Conservation (phyloP, 768 basidiomycete genomes). For the Pisolithus albus region DNA sequence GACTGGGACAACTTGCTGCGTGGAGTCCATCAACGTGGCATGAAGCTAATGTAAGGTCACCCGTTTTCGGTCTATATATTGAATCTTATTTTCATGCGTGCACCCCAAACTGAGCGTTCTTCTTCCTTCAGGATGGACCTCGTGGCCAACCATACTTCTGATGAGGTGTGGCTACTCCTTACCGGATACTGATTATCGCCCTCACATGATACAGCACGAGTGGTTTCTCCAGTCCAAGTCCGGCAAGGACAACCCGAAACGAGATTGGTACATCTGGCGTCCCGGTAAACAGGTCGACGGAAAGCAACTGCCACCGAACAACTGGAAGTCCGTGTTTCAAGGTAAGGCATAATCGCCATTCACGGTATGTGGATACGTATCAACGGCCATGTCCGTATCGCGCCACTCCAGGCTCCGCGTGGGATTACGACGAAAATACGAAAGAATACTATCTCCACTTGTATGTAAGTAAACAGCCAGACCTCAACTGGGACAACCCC, state of each 20-base stretch:
- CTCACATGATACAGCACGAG: conserved; percentile 40
- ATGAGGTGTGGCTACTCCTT: conserved; percentile 37
- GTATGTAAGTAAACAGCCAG: conserved; percentile 61
- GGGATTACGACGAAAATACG: conserved; percentile 61
- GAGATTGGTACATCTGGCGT: conserved; percentile 76
- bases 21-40: conserved; percentile 49
- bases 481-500: conserved; percentile 72
- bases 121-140: conserved; percentile 56
- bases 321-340: conserved; percentile 65
- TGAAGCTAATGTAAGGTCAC: conserved; percentile 58
- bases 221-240: conserved; percentile 62
- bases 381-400: neutral
- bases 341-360: conserved; percentile 29
- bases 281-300: conserved; percentile 50
- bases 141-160: conserved; percentile 68
- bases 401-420: conserved; percentile 46
- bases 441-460: conserved; percentile 71
- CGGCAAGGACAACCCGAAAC: conserved; percentile 47
- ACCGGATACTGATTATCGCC: conserved; percentile 3
- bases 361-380: neutral
- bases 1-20: conserved; percentile 50
- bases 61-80: conserved; percentile 4
- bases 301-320: conserved; percentile 57
- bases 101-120: conserved; percentile 2
- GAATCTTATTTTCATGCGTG: neutral